Conservation (phyloP, 306 rosid species). For the Lathyrus aphaca region DNA sequence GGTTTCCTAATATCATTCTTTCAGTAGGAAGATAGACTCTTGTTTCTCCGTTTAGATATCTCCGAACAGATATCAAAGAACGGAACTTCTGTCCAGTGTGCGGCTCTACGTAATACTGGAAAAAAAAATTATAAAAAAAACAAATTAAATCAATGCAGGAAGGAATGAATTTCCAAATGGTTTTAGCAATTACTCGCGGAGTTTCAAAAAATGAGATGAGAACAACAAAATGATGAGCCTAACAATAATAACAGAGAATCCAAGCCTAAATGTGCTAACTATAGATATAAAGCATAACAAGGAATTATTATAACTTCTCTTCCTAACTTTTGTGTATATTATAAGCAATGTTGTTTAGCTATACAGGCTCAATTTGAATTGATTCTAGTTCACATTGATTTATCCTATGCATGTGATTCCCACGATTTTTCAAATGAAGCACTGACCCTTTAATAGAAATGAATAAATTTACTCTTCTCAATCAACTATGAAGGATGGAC, state of each 20-base stretch:
- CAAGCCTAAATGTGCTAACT: slow-evolving; percentile 10
- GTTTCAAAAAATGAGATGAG: slow-evolving; percentile 2
- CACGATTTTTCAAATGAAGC: slow-evolving; percentile 3
- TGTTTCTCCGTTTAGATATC: slow-evolving; percentile 45
- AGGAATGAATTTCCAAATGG: slow-evolving; percentile 27
- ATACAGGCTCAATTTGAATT: not conserved
- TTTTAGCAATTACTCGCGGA: not conserved
- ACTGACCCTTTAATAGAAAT: slow-evolving; percentile 3
- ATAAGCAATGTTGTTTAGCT: not conserved
- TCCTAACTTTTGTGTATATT: not conserved
- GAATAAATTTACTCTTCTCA: not conserved
- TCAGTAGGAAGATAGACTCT: not conserved
- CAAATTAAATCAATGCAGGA: slow-evolving; percentile 9
- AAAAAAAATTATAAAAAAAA: not conserved
- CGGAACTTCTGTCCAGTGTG: slow-evolving; percentile 54
- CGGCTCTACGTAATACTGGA: slow-evolving; percentile 66
- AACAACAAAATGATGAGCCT: not conserved
- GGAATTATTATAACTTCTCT: slow-evolving; percentile 3
- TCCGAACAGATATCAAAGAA: slow-evolving; percentile 57
- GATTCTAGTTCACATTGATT: not conserved
- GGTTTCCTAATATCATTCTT: slow-evolving; percentile 32
- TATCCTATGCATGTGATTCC: not conserved
- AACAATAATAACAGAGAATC: not conserved
- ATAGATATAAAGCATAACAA: slow-evolving; percentile 21
- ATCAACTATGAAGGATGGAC: too few relatives aligned